Percentiles rank a stretch among this genome's conserved stretches.
Evolutionary conservation across 2,329 filamentous ascomycete species (phyloP).

Genomic region (Simplicillium aogashimaense): DNA sequence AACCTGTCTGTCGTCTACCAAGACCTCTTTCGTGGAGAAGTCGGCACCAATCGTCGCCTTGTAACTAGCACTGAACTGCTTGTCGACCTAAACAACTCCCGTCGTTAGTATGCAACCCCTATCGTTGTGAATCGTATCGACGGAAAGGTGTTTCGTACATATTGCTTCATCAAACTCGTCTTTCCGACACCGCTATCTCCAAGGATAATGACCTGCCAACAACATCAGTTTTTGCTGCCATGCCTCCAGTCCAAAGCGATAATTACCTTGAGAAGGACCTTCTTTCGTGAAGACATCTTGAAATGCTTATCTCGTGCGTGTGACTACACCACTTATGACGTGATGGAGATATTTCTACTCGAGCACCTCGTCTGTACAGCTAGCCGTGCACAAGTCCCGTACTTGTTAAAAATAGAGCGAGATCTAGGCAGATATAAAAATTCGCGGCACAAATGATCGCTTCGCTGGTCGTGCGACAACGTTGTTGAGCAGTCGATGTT

Average conservation of each 20-base stretch:
- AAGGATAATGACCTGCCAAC: constrained; percentile 89
- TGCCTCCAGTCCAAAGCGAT: not conserved
- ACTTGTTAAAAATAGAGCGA: too few species aligned
- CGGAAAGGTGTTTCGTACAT: constrained; percentile 74
- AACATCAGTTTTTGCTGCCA: constrained; percentile 5
- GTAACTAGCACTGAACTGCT: constrained; percentile 99
- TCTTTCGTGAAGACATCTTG: constrained; percentile 75
- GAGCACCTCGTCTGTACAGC: too few species aligned
- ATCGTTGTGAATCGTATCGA: not conserved
- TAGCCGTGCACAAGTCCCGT: too few species aligned
- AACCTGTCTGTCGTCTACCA: constrained; percentile 93
- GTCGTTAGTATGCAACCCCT: not conserved
- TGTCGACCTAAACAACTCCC: constrained; percentile 71
- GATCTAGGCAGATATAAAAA: too few species aligned
- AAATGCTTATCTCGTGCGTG: constrained; percentile 14
- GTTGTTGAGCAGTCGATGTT: too few species aligned
- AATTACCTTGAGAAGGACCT: constrained; percentile 78
- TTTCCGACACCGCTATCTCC: constrained; percentile 98
- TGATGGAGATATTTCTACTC: constrained; percentile 13
- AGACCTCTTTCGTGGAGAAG: constrained; percentile 94
- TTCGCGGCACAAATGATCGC: too few species aligned
- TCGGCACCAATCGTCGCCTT: constrained; percentile 98
- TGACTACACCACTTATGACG: constrained; percentile 5
- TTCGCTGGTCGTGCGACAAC: too few species aligned
- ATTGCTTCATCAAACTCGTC: constrained; percentile 99